These are phyloP conservation scores for Phytophthora brassicae DNA, from an alignment of 352 stramenopile genomes.

Conservation along the genomic window DNA sequence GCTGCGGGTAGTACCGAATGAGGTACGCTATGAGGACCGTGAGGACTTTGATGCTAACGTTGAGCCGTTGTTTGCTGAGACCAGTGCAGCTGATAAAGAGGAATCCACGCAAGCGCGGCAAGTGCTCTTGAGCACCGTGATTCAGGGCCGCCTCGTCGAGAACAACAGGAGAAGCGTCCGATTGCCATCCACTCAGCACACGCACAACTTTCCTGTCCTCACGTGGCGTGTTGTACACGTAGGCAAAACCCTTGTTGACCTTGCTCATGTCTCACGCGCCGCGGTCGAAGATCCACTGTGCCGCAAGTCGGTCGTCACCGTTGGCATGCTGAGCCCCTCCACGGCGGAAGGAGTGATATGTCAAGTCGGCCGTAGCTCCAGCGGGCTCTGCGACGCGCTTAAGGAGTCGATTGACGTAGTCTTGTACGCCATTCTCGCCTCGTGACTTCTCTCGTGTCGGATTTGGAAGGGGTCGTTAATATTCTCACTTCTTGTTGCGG, in stretches of 20 bases:
- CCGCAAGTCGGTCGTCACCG: conserved; percentile 10
- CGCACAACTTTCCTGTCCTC: background rate
- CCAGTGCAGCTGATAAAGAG: no score
- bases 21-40: conserved; percentile 7
- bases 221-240: background rate
- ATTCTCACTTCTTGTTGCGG: no score
- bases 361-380: no score
- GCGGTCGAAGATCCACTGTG: conserved; percentile 15
- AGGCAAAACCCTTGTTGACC: background rate
- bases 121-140: no score
- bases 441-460: background rate
- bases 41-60: background rate
- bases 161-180: background rate
- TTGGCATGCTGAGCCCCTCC: conserved; percentile 32
- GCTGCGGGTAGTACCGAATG: conserved; percentile 10
- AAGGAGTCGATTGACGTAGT: conserved; percentile 30
- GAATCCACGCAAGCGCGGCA: no score
- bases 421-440: conserved; percentile 11
- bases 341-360: conserved; percentile 30
- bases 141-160: background rate
- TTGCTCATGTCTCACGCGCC: background rate
- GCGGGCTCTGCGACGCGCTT: conserved; percentile 5
- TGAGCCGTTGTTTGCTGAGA: background rate
- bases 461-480: no score
- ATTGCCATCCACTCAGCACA: background rate